Conservation (phyloP, 805 yeast species). For the Jamesozyma rosinii region DNA sequence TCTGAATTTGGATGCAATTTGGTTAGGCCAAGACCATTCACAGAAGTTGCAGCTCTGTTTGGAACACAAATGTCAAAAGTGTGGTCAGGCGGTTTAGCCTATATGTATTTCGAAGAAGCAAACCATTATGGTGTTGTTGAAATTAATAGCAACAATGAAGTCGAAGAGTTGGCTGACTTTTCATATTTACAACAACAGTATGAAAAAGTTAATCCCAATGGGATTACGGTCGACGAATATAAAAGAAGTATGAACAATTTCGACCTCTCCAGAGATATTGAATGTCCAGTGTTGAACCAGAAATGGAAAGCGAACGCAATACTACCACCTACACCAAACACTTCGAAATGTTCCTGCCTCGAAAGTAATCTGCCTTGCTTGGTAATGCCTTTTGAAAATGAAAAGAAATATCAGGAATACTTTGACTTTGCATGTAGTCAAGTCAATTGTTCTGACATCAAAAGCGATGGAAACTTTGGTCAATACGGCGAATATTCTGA, state of each 20-base stretch:
- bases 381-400: conserved; percentile 38
- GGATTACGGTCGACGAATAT: conserved; percentile 18
- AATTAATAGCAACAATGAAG: conserved; percentile 34
- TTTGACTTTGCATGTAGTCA: conserved; percentile 50
- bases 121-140: conserved; percentile 66
- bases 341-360: conserved; percentile 53
- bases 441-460: conserved; percentile 51
- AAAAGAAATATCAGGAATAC: conserved; percentile 44
- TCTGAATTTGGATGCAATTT: conserved; percentile 75
- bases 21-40: conserved; percentile 59
- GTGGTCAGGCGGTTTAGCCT: conserved; percentile 83
- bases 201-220: conserved; percentile 39
- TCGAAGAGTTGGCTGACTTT: conserved; percentile 53
- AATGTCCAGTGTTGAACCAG: conserved; percentile 13
- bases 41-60: conserved; percentile 59
- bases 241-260: conserved; percentile 3
- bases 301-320: conserved; percentile 53
- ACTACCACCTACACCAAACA: conserved; percentile 64
- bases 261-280: not conserved
- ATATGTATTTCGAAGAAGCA: conserved; percentile 73
- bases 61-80: conserved; percentile 60
- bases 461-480: conserved; percentile 50
- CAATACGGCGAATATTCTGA: conserved; percentile 58
- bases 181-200: conserved; percentile 46
- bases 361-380: conserved; percentile 47